Base-by-base conservation (phyloP, 352 stramenopile genomes). In the Phytophthora podocarpi region DNA sequence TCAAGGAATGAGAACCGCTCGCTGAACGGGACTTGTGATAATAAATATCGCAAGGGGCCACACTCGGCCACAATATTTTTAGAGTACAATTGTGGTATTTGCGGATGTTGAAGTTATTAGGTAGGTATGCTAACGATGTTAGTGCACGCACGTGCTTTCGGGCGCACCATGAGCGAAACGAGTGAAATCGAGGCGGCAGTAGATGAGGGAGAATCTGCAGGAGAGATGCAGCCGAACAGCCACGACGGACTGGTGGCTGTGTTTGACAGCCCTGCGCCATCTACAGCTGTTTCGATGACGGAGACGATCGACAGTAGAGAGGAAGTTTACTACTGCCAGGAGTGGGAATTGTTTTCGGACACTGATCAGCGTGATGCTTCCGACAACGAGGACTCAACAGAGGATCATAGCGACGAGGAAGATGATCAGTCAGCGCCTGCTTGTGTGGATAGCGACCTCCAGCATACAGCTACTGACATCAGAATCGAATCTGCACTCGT, bases 251-350 rank as follows among this genome's bases (percentile, higher is more conserved):
- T 58, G 15, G 16, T 15, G 1, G 23, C 30, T 7, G 26, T 39
- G 13, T 45, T 53, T 46, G 28, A 45, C 5, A 51, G 36, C 16
- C 28, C 41, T 12, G 23, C 40, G 15, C 45, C 51, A 24, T 70
- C 62, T 28, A 78, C 69, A 15, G 66, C 74, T 26, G 56, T 26
- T 12, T 81, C 71, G 6, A 62, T 36, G n/a, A 55, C 67, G 5
- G 75, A 82, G 4, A 77, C 73, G 20, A 82, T 80, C 47, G 55
- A 45, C 49, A 82, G 67, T 42, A 66, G 42, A 28, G 76, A 82
- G 15, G 64, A 78, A 26, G 60, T 76, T 1, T 69, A 64, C 16
- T 58, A 52, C 30, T 80, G 63, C 26, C 62, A 82, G 8, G 75
- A 84, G 13, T 83, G 71, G 65, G 66, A 78, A 10, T 58, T 78